Conservation (phyloP, 2,329 filamentous ascomycete species). For the Aspergillus sp. region DNA sequence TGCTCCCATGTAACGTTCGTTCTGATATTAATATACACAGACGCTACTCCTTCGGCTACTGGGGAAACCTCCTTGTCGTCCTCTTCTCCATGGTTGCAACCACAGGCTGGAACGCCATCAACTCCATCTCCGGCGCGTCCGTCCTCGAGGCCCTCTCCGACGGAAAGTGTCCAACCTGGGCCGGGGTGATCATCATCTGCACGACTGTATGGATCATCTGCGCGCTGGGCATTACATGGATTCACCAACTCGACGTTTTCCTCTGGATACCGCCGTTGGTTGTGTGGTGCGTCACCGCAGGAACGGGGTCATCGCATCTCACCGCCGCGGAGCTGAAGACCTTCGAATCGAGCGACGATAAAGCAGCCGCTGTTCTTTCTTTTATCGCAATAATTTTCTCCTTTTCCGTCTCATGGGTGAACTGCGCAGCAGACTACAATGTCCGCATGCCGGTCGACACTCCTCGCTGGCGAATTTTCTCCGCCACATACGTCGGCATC, state of each 20-base stretch:
- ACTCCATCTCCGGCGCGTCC: slow-evolving; percentile 36
- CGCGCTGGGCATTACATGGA: slow-evolving; percentile 37
- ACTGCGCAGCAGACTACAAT: slow-evolving; percentile 39
- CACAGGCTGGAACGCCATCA: slow-evolving; percentile 40
- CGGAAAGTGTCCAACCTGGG: slow-evolving; percentile 36
- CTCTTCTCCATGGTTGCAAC: slow-evolving; percentile 38
- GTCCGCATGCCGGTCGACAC: slow-evolving; percentile 38
- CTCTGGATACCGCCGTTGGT: slow-evolving; percentile 37
- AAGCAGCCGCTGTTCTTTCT: slow-evolving; percentile 32
- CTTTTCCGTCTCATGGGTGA: slow-evolving; percentile 38
- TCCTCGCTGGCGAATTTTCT: slow-evolving; percentile 31
- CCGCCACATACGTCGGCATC: slow-evolving; percentile 16
- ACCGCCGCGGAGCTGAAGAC: slow-evolving; percentile 23
- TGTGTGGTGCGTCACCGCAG: slow-evolving; percentile 38
- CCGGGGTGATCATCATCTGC: slow-evolving; percentile 38
- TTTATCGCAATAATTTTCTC: slow-evolving; percentile 38
- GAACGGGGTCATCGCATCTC: slow-evolving; percentile 34
- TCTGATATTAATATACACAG: slow-evolving; percentile 8
- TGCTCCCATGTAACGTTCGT: not conserved
- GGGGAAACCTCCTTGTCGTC: slow-evolving; percentile 37
- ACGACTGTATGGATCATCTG: slow-evolving; percentile 37
- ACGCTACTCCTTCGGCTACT: slow-evolving; percentile 39
- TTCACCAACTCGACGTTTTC: slow-evolving; percentile 35
- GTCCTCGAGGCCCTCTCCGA: slow-evolving; percentile 35
- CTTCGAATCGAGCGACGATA: slow-evolving; percentile 23